These are phyloP conservation scores for Torrubiella hemipterigena DNA, from an alignment of 2,329 filamentous ascomycete species.

Conservation along the genomic window DNA sequence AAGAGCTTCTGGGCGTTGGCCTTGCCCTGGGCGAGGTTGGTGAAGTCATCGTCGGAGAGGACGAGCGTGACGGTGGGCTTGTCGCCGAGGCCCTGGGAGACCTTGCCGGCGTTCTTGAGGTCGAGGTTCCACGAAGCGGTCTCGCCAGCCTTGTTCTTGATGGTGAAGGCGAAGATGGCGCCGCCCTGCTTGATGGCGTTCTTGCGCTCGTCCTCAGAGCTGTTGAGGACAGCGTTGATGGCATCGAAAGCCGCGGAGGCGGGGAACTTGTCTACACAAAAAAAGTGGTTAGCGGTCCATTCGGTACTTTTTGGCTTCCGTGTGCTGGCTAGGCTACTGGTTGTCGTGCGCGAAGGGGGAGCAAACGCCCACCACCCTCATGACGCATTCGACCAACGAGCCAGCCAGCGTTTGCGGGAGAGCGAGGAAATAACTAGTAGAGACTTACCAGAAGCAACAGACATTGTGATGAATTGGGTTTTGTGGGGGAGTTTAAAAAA, in stretches of 20 bases:
- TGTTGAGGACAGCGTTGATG: constrained; percentile 62
- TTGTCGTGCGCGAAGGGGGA: background rate
- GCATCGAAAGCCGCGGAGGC: constrained; percentile 83
- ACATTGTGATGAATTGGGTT: constrained; percentile 4
- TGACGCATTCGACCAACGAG: no score
- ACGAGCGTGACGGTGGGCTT: constrained; percentile 84
- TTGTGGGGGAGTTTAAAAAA: constrained; percentile 1
- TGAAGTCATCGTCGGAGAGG: constrained; percentile 80
- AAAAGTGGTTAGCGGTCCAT: constrained; percentile 2
- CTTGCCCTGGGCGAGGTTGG: constrained; percentile 69
- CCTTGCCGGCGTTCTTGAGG: constrained; percentile 77
- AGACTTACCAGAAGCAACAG: constrained; percentile 7
- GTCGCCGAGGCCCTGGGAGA: constrained; percentile 63
- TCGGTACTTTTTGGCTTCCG: background rate
- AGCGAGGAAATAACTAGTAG: no score
- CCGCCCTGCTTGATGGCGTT: constrained; percentile 82
- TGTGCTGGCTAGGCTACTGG: background rate
- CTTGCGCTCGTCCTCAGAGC: constrained; percentile 63
- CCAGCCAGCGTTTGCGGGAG: no score
- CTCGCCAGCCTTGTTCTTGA: constrained; percentile 78
- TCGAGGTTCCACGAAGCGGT: constrained; percentile 89
- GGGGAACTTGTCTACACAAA: constrained; percentile 62
- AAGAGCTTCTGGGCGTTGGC: constrained; percentile 91
- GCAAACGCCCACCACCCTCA: no score
- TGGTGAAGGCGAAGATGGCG: constrained; percentile 78